Base-by-base conservation (phyloP, 768 basidiomycete species). In the Leccinum truebloodii region DNA sequence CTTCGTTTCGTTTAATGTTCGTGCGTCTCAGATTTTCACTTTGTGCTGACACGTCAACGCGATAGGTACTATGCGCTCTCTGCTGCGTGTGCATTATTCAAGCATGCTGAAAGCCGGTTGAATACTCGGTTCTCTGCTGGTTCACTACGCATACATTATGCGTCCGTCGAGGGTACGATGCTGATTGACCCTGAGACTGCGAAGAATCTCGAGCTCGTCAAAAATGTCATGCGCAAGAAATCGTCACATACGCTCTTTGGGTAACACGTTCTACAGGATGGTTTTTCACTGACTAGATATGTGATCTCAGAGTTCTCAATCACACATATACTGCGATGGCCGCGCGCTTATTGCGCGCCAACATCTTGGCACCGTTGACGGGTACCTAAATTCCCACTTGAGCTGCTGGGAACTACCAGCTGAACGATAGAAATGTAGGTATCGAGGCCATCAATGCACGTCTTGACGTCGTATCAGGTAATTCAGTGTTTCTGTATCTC, bases 261-360 rank as follows among this genome's bases (percentile, higher is more conserved):
- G 94, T 92, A 70, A 51, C 60, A 14, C 9, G 1, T 18, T 34
- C 39, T 54, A 24, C 18, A 30, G 13, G 10, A 9, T 20, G 6
- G 1, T 55, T 52, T 61, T 7, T 1, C 32, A 1, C 13, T 20
- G 26, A 34, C 26, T 56, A n/a, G 59, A 28, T 48, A 6, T 60
- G 39, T 13, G 44, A 16, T 41, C 18, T 20, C 65, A 92, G 92
- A 6, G 76, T 84, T 32, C 72, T 94, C 52, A 91, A 98, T 68
- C 80, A 90, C 62, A 94, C 93, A 1, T 91, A 81, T 66, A 98
- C 95, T 0, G 87, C 94, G 0, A 98, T 98, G 94, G 96, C 89
- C 2, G 76, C 86, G 2, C 82, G 96, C 8, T 81, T 95, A 41
- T 74, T 98, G 44, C 82, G 91, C 55, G 83, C 87, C 20, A 95